A percentile compares a stretch with the other conserved stretches of the same genome.
phyloP scores from a whole-genome alignment of 1,284 basidiomycete genomes.

The Malassezia sp. region DNA sequence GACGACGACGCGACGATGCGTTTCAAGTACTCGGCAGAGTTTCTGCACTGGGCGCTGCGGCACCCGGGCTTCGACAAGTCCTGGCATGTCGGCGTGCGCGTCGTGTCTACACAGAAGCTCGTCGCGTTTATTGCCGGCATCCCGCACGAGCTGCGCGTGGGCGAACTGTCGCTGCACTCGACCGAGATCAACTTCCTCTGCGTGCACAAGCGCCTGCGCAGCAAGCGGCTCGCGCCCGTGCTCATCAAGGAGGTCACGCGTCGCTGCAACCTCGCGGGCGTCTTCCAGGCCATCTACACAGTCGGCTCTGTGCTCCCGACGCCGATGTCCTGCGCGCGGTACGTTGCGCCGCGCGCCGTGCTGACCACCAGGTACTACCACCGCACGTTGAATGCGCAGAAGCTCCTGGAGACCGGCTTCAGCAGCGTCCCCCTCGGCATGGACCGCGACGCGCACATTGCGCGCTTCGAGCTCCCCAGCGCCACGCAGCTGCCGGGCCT shows the following conservation, averaged over 20 bases:
- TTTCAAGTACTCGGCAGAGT: constrained; percentile 90
- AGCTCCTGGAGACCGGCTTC: constrained; percentile 84
- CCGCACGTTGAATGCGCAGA: constrained; percentile 78
- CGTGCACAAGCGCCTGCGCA: constrained; percentile 92
- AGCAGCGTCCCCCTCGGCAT: constrained; percentile 52
- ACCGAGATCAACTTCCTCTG: constrained; percentile 96
- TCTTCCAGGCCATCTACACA: constrained; percentile 97
- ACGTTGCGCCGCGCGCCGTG: too few species aligned
- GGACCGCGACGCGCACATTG: constrained; percentile 26
- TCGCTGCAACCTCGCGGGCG: constrained; percentile 72
- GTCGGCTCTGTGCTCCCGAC: constrained; percentile 48
- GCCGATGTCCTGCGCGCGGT: constrained; percentile 51
- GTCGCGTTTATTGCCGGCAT: constrained; percentile 98
- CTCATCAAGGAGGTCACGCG: constrained; percentile 97
- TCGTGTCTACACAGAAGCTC: constrained; percentile 66
- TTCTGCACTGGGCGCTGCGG: constrained; percentile 85
- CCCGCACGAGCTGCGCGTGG: constrained; percentile 51
- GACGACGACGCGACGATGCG: constrained; percentile 90
- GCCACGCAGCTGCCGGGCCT: constrained; percentile 49
- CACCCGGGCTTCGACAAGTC: constrained; percentile 85
- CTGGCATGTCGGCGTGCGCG: constrained; percentile 93
- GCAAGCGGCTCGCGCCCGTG: constrained; percentile 87
- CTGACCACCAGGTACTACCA: too few species aligned
- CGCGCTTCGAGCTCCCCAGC: constrained; percentile 26
- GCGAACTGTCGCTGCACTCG: constrained; percentile 29